Conservation (phyloP, 768 basidiomycete species). For the Xerocomellus intermedius region DNA sequence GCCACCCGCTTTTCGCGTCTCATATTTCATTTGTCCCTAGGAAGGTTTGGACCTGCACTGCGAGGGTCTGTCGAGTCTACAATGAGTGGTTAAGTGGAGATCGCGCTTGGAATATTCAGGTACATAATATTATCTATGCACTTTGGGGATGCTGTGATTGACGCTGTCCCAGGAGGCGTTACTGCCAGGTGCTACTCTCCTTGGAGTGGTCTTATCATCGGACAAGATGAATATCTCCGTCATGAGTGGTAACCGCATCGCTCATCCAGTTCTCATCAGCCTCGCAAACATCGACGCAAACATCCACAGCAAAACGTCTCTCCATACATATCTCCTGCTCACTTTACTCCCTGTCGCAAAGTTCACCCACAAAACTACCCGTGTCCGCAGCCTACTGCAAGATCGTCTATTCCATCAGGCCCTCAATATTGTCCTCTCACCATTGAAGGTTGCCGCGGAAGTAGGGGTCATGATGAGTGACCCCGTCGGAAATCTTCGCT, state of each 20-base stretch:
- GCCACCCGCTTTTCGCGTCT: neutral
- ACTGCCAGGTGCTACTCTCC: too few relatives aligned
- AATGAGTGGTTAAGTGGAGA: neutral
- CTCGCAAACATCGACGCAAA: slow-evolving; percentile 10
- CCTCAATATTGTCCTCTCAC: too few relatives aligned
- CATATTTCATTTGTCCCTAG: too few relatives aligned
- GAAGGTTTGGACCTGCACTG: neutral
- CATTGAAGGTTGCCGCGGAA: too few relatives aligned
- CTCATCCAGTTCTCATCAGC: slow-evolving; percentile 5
- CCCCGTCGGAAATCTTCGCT: too few relatives aligned
- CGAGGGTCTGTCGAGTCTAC: neutral
- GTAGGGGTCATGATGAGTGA: too few relatives aligned
- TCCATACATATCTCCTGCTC: slow-evolving; percentile 9
- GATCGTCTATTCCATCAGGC: too few relatives aligned
- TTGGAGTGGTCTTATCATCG: too few relatives aligned
- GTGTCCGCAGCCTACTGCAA: too few relatives aligned
- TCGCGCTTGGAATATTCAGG: neutral
- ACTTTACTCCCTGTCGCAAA: neutral
- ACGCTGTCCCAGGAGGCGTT: neutral
- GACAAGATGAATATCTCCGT: too few relatives aligned
- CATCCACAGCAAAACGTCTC: slow-evolving; percentile 12
- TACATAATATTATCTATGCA: neutral
- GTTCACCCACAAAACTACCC: slow-evolving; percentile 4
- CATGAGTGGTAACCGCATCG: too few relatives aligned
- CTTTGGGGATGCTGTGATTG: neutral